Evolutionary conservation across 371 early-diverging fungal genomes (phyloP).

Genomic region (Mortierella sp.): DNA sequence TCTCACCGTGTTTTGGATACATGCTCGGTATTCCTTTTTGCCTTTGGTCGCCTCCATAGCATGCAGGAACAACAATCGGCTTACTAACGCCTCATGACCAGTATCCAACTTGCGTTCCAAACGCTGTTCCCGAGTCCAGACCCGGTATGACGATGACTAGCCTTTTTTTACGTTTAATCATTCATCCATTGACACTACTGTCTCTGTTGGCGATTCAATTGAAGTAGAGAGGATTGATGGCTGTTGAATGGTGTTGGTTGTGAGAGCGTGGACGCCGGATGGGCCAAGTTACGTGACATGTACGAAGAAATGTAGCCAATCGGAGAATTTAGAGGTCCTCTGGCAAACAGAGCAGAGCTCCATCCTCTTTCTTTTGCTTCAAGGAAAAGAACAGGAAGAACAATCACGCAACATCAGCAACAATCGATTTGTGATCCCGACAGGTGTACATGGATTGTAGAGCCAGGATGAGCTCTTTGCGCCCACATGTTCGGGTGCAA

Average conservation of each 20-base stretch:
- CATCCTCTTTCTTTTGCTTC: neutral
- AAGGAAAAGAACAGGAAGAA: neutral
- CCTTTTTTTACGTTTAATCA: neutral
- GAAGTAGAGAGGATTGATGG: no score
- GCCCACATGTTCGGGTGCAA: no score
- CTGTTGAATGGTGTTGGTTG: no score
- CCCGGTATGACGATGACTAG: neutral
- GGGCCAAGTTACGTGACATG: neutral
- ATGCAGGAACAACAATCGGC: neutral
- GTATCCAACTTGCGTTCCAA: neutral
- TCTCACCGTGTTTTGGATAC: no score
- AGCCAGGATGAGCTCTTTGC: no score
- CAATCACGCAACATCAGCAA: neutral
- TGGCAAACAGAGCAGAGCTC: neutral
- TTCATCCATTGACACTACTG: no score
- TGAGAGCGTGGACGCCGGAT: no score
- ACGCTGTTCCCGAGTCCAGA: neutral
- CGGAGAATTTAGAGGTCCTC: conserved; percentile 8
- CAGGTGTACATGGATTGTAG: no score
- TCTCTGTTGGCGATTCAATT: no score
- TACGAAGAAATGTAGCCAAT: conserved; percentile 1
- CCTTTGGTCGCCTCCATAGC: no score
- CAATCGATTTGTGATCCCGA: neutral
- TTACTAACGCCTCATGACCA: neutral
- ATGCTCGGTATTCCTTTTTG: no score